Percentiles rank a stretch among this genome's conserved stretches.
Evolutionary conservation across 225 moss, liverwort and hornwort genomes (phyloP).

Genomic region (Climacium dendroides): DNA sequence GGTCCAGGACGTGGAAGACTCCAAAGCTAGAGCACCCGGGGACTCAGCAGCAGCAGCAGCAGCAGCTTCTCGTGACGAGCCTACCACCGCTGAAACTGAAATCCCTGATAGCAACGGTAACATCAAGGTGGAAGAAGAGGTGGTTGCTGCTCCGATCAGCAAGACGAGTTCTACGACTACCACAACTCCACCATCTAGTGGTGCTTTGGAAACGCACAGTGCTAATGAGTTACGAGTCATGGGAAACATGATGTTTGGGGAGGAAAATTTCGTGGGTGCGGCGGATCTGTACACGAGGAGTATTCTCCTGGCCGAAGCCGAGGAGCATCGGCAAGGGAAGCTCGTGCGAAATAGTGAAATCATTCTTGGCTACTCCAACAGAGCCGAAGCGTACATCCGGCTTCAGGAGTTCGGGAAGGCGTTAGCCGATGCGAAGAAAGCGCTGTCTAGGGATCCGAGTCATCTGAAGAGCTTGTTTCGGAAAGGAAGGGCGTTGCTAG

Average conservation of each 20-base stretch:
- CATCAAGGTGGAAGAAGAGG: background rate
- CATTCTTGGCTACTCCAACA: constrained; percentile 80
- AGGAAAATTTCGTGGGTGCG: constrained; percentile 53
- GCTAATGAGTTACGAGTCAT: constrained; percentile 51
- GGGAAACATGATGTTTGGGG: constrained; percentile 64
- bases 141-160: background rate
- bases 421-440: constrained; percentile 60
- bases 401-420: constrained; percentile 66
- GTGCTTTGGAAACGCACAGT: constrained; percentile 8
- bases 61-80: background rate
- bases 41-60: background rate
- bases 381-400: constrained; percentile 82
- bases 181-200: background rate
- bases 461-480: constrained; percentile 89
- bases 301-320: constrained; percentile 43
- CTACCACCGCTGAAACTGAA: background rate
- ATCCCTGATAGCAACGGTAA: background rate
- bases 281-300: constrained; percentile 63
- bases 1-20: constrained; percentile 23
- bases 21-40: background rate
- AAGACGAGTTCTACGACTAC: background rate
- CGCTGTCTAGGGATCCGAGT: constrained; percentile 48
- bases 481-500: constrained; percentile 76
- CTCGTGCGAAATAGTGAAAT: constrained; percentile 49
- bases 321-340: constrained; percentile 35